Percentiles rank a stretch among this genome's conserved stretches.
Evolutionary conservation across 2,329 filamentous ascomycete genomes (phyloP).

Genomic region (Coniochaeta hoffmannii): DNA sequence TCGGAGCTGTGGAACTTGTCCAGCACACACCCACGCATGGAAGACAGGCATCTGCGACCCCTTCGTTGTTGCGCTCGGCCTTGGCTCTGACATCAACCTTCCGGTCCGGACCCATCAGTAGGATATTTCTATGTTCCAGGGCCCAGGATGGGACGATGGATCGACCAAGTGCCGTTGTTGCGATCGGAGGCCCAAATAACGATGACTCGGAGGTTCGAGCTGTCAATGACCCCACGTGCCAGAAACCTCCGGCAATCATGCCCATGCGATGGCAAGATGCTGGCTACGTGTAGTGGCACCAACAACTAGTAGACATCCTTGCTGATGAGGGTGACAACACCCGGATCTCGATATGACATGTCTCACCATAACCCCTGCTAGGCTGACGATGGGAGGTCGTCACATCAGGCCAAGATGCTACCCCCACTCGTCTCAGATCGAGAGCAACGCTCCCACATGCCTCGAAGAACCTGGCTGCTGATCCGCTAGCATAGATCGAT

Average conservation of each 20-base stretch:
- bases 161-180: no score
- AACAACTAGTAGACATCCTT: no score
- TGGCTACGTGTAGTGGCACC: no score
- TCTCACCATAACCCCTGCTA: background rate
- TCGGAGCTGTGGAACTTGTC: background rate
- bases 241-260: no score
- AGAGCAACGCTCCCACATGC: background rate
- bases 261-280: no score
- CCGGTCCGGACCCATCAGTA: background rate
- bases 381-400: background rate
- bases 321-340: no score
- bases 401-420: background rate
- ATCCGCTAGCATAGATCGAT: no score
- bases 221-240: no score
- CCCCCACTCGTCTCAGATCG: slow-evolving; percentile 1
- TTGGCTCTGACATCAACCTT: background rate
- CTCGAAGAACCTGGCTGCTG: background rate
- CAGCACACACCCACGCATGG: background rate
- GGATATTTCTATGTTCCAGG: background rate
- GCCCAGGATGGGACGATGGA: no score
- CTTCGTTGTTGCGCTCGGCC: background rate
- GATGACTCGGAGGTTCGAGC: no score
- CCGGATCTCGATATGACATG: background rate
- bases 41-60: background rate
- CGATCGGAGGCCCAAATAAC: no score